These are phyloP conservation scores for Monosporascus sp. DNA, from an alignment of 2,329 filamentous ascomycete genomes.

Conservation along the genomic window DNA sequence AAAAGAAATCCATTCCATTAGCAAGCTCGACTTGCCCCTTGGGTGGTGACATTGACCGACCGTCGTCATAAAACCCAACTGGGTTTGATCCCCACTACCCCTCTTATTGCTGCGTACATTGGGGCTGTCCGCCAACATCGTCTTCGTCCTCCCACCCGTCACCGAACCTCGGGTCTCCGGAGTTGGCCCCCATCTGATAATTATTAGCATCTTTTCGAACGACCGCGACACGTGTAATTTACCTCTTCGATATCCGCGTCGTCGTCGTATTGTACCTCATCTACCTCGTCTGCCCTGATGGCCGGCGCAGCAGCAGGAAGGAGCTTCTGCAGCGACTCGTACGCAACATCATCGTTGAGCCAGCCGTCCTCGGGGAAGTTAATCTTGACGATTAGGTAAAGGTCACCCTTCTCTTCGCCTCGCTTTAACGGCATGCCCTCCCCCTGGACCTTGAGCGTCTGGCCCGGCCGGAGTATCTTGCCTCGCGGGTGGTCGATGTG, in stretches of 20 bases:
- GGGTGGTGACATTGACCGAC: too few relatives aligned
- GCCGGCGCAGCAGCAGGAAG: constrained; percentile 60
- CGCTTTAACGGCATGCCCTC: constrained; percentile 95
- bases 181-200: constrained; percentile 63
- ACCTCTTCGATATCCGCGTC: constrained; percentile 77
- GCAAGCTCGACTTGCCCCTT: too few relatives aligned
- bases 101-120: constrained; percentile 67
- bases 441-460: constrained; percentile 77
- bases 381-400: constrained; percentile 82
- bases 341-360: constrained; percentile 65
- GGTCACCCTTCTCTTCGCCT: constrained; percentile 75
- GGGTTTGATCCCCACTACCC: constrained; percentile 19
- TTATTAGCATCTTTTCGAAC: constrained; percentile 19
- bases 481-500: constrained; percentile 74
- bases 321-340: constrained; percentile 67
- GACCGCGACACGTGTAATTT: constrained; percentile 23
- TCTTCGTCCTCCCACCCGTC: constrained; percentile 68
- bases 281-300: constrained; percentile 68
- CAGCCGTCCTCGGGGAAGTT: constrained; percentile 86
- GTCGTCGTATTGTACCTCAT: constrained; percentile 84
- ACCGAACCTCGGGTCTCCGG: constrained; percentile 61
- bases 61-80: constrained; percentile 2
- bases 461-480: constrained; percentile 74
- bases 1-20: too few relatives aligned
- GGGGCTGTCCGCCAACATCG: constrained; percentile 58